These are phyloP conservation scores for Arxiozyma telluris DNA, from an alignment of 1,139 yeast species.

Conservation along the genomic window DNA sequence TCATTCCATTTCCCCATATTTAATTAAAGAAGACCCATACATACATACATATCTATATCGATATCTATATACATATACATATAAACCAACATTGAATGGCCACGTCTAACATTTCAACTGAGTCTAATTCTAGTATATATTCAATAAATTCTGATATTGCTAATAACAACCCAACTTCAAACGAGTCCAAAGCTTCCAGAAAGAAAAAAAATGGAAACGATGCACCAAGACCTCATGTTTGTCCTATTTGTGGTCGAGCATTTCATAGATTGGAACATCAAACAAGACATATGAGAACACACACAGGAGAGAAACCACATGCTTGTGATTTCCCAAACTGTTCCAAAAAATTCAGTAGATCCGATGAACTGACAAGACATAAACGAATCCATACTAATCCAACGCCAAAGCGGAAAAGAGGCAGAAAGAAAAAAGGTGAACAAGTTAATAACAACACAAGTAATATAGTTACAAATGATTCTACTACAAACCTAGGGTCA, in stretches of 20 bases:
- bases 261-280: conserved; percentile 60
- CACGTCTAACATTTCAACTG: not conserved
- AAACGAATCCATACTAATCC: conserved; percentile 55
- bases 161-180: not conserved
- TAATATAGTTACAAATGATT: not conserved
- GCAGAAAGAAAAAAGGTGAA: conserved; percentile 35
- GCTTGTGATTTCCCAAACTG: conserved; percentile 63
- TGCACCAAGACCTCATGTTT: conserved; percentile 43
- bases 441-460: not conserved
- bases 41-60: no score
- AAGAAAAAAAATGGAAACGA: conserved; percentile 9
- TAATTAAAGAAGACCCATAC: no score
- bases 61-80: no score
- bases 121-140: not conserved
- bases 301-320: conserved; percentile 70
- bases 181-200: not conserved
- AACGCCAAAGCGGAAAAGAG: conserved; percentile 42
- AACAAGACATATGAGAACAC: conserved; percentile 62
- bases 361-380: conserved; percentile 64
- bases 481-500: not conserved
- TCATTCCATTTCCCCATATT: no score
- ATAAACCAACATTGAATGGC: not conserved
- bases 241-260: conserved; percentile 54
- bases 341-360: conserved; percentile 53
- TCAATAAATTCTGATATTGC: not conserved